Base-by-base conservation (phyloP, 805 yeast species). In the Wickerhamomyces chambardii region DNA sequence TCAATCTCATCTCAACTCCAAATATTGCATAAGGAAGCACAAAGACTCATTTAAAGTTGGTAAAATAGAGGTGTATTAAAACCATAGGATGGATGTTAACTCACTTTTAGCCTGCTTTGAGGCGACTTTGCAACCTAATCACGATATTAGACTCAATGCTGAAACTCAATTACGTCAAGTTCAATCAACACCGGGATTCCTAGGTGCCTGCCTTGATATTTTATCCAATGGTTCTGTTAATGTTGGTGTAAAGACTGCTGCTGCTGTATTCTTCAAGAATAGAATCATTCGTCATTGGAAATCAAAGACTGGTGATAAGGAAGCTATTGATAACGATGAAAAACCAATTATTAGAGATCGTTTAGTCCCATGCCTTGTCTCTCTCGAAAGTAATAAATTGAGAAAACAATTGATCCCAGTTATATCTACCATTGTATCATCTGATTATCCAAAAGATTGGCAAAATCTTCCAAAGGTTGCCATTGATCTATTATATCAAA, bases 201-300 rank as follows among this genome's bases (percentile, higher is more conserved):
- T 85, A 28, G 82, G 82, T 5, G 89, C 90, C 2, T 84, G 95
- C 55, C 61, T 90, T 32, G 90, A 84, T 51, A 79, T 87, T 34
- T 66, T 86, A 15, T 53, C 70, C 15, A 70, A 74, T 16, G 58
- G 59, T 6, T 73, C 68, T 15, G 75, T 70, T 14, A 63, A 74
- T 6, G 56, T 59, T 2, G 71, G 66, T 17, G 66, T 82, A 33
- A 71, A 78, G 45, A 62, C 75, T 33, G 84, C 94, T 11, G 81
- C 94, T 2, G 87, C 92, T 0, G 78, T 90, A 5, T 85, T 75
- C 50, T 73, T 80, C 55, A 83, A 90, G 55, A 89, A 90, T 56
- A 68, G 77, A 37, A 67, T 86, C 17, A 61, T 66, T 14, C 66
- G 73, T 27, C 66, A 72, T 34, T 89, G 97, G 97, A 50, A 42